Evolutionary conservation across 2,329 filamentous ascomycete genomes (phyloP).

Genomic region (Taxawa tesnikishii): DNA sequence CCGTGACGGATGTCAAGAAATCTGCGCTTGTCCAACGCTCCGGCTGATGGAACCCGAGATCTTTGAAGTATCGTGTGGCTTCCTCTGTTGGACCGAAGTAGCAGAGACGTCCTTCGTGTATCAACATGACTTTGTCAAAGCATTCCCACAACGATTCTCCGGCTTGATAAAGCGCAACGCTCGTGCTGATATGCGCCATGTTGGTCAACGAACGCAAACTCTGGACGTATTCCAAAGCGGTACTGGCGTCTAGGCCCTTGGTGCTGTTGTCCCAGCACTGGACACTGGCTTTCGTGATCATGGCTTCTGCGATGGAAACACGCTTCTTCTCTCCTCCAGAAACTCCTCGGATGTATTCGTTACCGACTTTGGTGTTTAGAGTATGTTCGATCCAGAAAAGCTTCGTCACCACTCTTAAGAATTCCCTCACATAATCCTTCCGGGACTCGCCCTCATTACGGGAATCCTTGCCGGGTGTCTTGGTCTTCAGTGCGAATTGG

Average conservation of each 20-base stretch:
- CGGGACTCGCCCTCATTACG: neutral
- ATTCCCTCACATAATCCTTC: neutral
- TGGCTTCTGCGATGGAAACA: slow-evolving; percentile 46
- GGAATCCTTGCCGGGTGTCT: slow-evolving; percentile 59
- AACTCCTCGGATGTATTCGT: slow-evolving; percentile 49
- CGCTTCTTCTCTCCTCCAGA: slow-evolving; percentile 46
- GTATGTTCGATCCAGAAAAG: slow-evolving; percentile 30
- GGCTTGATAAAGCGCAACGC: slow-evolving; percentile 45
- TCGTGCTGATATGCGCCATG: slow-evolving; percentile 31
- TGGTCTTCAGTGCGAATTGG: slow-evolving; percentile 72
- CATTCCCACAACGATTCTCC: slow-evolving; percentile 43
- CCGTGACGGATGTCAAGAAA: slow-evolving; percentile 61
- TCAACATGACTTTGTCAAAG: slow-evolving; percentile 55
- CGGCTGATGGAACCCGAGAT: slow-evolving; percentile 57
- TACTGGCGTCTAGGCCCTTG: slow-evolving; percentile 42
- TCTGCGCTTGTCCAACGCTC: slow-evolving; percentile 57
- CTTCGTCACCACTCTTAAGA: neutral
- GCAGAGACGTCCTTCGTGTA: slow-evolving; percentile 27
- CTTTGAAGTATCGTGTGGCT: slow-evolving; percentile 53
- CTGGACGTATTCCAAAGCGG: slow-evolving; percentile 46
- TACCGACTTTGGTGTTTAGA: slow-evolving; percentile 40
- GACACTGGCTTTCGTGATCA: slow-evolving; percentile 26
- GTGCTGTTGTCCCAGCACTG: slow-evolving; percentile 35
- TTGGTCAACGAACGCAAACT: slow-evolving; percentile 39
- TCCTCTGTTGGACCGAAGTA: slow-evolving; percentile 52